Conservation (phyloP, 169 alveolate genomes). For the Plasmodium reichenowi region DNA sequence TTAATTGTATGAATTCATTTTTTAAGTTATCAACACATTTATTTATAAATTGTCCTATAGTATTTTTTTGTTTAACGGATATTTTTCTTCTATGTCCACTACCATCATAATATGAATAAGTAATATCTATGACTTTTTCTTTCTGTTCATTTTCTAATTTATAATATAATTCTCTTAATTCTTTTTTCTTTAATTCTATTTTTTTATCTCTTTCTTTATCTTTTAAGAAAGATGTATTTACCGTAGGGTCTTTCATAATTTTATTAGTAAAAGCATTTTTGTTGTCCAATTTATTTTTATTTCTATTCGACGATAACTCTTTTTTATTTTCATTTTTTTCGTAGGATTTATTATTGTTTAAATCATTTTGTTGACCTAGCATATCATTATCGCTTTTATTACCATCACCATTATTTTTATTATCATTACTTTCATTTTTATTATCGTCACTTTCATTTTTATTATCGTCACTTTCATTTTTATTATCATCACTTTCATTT, state of each 20-base stretch:
- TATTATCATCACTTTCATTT: not conserved
- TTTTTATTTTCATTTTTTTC: conserved; percentile 1
- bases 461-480: not conserved
- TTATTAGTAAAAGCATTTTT: conserved; percentile 35
- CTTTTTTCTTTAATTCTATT: conserved; percentile 68
- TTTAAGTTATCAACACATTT: conserved; percentile 77
- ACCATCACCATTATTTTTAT: not conserved
- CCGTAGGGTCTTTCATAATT: conserved; percentile 73
- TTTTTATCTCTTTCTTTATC: conserved; percentile 74
- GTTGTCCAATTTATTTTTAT: not conserved
- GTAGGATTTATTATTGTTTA: not conserved
- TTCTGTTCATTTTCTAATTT: conserved; percentile 74
- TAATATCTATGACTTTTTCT: conserved; percentile 67
- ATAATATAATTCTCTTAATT: conserved; percentile 71
- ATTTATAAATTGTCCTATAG: conserved; percentile 78
- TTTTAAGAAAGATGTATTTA: conserved; percentile 68
- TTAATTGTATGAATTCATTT: conserved; percentile 63
- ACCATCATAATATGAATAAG: conserved; percentile 76
- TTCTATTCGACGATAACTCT: not conserved
- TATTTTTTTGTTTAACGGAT: conserved; percentile 65
- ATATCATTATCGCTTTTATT: conserved; percentile 12
- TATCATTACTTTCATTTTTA: not conserved
- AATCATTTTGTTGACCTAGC: not conserved
- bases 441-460: not conserved
- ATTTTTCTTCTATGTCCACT: conserved; percentile 76